Percentiles rank a stretch among this genome's conserved stretches.
Conservation (phyloP, 1,284 basidiomycete species). For the Butyriboletus appendiculatus region DNA sequence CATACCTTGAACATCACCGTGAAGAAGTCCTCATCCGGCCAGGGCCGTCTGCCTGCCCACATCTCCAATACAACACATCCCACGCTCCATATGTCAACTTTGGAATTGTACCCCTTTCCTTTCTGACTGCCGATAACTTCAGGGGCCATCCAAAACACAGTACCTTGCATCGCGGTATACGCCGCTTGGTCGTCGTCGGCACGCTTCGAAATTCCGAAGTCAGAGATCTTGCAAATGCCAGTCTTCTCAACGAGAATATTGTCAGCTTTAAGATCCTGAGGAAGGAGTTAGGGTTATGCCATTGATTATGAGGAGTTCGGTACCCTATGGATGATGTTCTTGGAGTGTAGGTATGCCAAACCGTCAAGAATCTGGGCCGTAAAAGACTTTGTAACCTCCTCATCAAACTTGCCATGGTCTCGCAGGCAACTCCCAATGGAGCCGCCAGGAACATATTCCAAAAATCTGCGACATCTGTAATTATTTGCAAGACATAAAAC, state of each 20-base stretch:
- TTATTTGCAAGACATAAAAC: background rate
- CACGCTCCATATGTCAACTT: constrained; percentile 98
- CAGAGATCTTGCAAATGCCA: constrained; percentile 97
- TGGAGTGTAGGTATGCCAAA: constrained; percentile 90
- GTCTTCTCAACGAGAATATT: constrained; percentile 95
- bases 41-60: constrained; percentile 95
- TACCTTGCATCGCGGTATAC: constrained; percentile 92
- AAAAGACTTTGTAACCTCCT: constrained; percentile 92
- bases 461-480: constrained; percentile 60
- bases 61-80: constrained; percentile 98
- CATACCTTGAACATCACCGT: constrained; percentile 93
- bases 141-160: constrained; percentile 99
- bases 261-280: constrained; percentile 94
- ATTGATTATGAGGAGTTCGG: constrained; percentile 19
- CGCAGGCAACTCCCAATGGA: constrained; percentile 92
- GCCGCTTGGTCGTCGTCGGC: constrained; percentile 85
- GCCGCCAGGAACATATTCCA: constrained; percentile 98
- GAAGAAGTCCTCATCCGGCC: constrained; percentile 87
- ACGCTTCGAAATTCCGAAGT: constrained; percentile 96
- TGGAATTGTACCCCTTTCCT: constrained; percentile 86
- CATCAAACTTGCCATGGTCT: constrained; percentile 92
- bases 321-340: constrained; percentile 91
- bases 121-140: constrained; percentile 89
- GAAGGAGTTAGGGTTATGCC: constrained; percentile 8
- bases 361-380: constrained; percentile 92